Conservation (phyloP, 371 early-diverging fungal species). For the Apophysomyces trapeziformis region DNA sequence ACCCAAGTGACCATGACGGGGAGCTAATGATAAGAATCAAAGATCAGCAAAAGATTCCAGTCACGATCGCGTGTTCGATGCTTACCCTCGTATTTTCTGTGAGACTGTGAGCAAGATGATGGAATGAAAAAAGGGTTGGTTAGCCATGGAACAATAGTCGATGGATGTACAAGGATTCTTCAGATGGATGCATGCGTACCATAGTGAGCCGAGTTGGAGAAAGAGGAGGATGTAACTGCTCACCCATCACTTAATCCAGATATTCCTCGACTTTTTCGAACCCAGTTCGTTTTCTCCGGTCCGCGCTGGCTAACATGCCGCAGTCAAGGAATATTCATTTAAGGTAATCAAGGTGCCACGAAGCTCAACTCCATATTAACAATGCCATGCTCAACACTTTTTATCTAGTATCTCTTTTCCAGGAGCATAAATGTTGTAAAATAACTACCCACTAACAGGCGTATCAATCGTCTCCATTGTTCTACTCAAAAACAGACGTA, state of each 20-base stretch:
- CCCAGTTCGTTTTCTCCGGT: background rate
- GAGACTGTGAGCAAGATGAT: background rate
- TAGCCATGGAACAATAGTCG: background rate
- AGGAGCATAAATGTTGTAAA: no score
- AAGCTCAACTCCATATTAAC: no score
- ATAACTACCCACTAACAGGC: no score
- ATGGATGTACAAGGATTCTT: background rate
- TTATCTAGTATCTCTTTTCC: no score
- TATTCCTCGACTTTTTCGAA: conserved; percentile 1
- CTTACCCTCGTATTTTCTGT: conserved; percentile 11
- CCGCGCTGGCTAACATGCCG: no score
- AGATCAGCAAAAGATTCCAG: background rate
- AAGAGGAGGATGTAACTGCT: conserved; percentile 9
- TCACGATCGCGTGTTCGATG: background rate
- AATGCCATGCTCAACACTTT: no score
- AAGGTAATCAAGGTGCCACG: no score
- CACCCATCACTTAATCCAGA: background rate
- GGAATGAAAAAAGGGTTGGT: background rate
- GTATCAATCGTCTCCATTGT: no score
- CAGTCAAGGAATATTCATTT: no score
- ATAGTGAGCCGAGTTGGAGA: conserved; percentile 9
- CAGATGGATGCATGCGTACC: conserved; percentile 5
- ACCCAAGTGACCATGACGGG: conserved; percentile 98
- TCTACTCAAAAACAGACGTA: no score
- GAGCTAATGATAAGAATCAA: conserved; percentile 71